phyloP scores from a whole-genome alignment of 768 basidiomycete species.

The Mycena latifolia region DNA sequence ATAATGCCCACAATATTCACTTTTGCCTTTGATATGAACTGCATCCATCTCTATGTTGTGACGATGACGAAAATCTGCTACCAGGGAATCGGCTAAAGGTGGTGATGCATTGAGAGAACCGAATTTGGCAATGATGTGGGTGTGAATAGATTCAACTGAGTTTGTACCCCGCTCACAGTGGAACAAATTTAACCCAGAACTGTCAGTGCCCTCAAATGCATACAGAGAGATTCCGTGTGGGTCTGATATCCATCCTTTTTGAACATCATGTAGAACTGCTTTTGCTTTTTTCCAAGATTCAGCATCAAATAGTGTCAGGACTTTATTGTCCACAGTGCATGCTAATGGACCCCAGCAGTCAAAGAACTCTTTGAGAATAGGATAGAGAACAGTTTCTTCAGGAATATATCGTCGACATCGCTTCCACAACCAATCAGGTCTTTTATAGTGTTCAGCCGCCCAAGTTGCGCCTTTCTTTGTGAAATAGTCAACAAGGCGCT shows the following conservation, averaged over 20 bases:
- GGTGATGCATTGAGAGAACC: too few species aligned
- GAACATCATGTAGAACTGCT: conserved; percentile 29
- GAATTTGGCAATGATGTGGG: too few species aligned
- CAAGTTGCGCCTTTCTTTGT: conserved; percentile 21
- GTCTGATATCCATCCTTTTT: conserved; percentile 37
- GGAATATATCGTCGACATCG: conserved; percentile 34
- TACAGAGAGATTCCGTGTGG: too few species aligned
- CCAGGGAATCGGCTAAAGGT: conserved; percentile 27
- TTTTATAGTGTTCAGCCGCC: conserved; percentile 15
- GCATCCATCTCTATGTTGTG: conserved; percentile 32
- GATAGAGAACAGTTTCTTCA: conserved; percentile 26
- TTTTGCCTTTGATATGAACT: conserved; percentile 17
- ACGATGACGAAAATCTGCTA: conserved; percentile 35
- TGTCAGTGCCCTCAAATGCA: too few species aligned
- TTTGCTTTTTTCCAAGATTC: conserved; percentile 25
- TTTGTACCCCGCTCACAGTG: too few species aligned
- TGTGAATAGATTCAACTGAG: too few species aligned
- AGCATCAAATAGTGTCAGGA: background rate
- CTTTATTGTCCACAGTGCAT: background rate
- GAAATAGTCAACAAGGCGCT: conserved; percentile 13
- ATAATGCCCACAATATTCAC: conserved; percentile 33
- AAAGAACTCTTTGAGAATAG: conserved; percentile 36
- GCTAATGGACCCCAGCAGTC: conserved; percentile 18
- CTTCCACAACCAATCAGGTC: conserved; percentile 18
- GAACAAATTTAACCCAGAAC: too few species aligned